Base-by-base conservation (phyloP, 2,329 filamentous ascomycete species). In the Aspergillus chevalieri region DNA sequence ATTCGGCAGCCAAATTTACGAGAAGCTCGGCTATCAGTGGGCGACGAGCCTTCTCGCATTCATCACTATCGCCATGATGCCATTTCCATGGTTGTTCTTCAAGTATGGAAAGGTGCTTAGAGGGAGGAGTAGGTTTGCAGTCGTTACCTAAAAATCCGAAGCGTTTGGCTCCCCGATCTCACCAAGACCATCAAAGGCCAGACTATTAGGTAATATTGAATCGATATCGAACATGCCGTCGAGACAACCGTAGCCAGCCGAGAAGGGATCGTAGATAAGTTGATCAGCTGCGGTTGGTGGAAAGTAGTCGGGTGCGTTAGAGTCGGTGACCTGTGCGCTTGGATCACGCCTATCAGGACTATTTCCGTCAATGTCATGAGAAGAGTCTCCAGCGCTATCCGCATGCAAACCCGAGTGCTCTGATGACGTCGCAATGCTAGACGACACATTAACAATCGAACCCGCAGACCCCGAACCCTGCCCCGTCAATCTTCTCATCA, bases 221-320 rank as follows among this genome's bases (percentile, higher is more conserved):
- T 55, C 54, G 6, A 51, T 15, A 47, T 57, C 52, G 24, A 54
- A 47, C 1, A 48, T 47, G 33, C 50, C 55, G 41, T 55, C 52
- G 5, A 55, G 50, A 26, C 53, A 54, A 2, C 26, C 9, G 4
- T 28, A 28, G 4, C 49, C 49, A 10, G 52, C 51, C 43, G 43
- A 47, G 9, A 56, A 43, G 3, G 47, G 52, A 44, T 54, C 52
- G 36, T 52, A 49, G 2, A 56, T 44, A 21, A 52, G 47, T n/a
- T 52, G 47, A 26, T 52, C 50, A 2, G 46, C 12, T 9, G 9
- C 6, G 8, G 34, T 26, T 34, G 44, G 36, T 41, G 33, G 26
- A n/a, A 48, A 33, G 19, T 14, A 44, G 6, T 44, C 21, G 6
- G 19, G 26, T 26, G n/a, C 41, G 10, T 43, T 3, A 2, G 12